Percentiles rank a stretch among this genome's conserved stretches.
Conservation (phyloP, 805 yeast species). For the Saccharomyces eubayanus region DNA sequence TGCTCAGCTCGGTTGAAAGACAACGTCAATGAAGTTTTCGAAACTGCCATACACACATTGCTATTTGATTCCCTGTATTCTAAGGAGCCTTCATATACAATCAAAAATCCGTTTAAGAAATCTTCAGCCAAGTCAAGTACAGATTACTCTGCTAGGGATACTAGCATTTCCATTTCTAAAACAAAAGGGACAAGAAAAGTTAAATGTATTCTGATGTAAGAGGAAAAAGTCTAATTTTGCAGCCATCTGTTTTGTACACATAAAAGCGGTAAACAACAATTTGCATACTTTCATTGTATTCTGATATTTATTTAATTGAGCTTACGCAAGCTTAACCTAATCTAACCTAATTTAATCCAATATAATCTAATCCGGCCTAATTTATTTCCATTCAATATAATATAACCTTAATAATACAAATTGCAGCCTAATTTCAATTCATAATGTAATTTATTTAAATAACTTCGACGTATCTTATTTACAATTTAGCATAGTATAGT, state of each 20-base stretch:
- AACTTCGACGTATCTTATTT: too few relatives aligned
- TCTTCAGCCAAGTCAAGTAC: not conserved
- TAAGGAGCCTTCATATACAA: slow-evolving; percentile 3
- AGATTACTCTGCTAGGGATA: not conserved
- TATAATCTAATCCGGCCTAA: not conserved
- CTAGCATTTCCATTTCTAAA: not conserved
- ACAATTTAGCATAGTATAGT: too few relatives aligned
- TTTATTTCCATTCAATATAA: not conserved
- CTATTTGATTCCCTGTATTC: slow-evolving; percentile 11
- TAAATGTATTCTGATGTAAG: not conserved
- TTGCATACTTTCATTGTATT: not conserved
- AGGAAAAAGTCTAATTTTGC: not conserved
- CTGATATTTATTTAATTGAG: not conserved
- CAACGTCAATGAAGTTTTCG: slow-evolving; percentile 62
- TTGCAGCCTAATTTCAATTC: too few relatives aligned
- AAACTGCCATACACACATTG: slow-evolving; percentile 39
- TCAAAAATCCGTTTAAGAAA: slow-evolving; percentile 12
- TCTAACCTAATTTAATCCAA: not conserved
- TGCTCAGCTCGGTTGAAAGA: slow-evolving; percentile 70
- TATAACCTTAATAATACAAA: too few relatives aligned
- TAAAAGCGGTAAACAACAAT: not conserved
- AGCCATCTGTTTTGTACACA: not conserved
- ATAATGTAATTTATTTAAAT: too few relatives aligned
- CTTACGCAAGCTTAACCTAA: not conserved
- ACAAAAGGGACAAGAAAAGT: not conserved